Conservation (phyloP, 805 yeast genomes). For the Nakazawaea populi region DNA sequence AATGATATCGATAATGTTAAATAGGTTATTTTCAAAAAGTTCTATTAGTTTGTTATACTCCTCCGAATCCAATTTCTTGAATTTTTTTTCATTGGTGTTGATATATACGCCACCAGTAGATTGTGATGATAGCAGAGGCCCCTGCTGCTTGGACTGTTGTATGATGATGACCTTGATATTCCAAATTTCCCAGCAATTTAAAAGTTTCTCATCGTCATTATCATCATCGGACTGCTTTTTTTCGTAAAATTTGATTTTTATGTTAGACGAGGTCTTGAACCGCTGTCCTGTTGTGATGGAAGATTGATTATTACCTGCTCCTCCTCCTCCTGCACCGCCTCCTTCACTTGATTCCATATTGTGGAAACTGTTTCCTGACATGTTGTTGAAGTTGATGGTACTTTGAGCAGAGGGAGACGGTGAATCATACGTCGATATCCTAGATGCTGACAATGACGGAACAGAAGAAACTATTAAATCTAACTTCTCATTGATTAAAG, state of each 20-base stretch:
- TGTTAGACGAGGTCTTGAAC: slow-evolving; percentile 5
- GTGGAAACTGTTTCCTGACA: background rate
- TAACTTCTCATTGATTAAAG: slow-evolving; percentile 7
- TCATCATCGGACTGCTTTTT: slow-evolving; percentile 6
- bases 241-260: slow-evolving; percentile 21
- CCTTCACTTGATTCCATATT: background rate
- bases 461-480: slow-evolving; percentile 5
- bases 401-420: background rate
- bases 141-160: slow-evolving; percentile 20
- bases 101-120: slow-evolving; percentile 7
- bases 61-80: slow-evolving; percentile 12
- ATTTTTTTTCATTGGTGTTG: slow-evolving; percentile 13
- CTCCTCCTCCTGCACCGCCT: too few relatives aligned
- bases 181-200: slow-evolving; percentile 70
- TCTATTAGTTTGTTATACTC: slow-evolving; percentile 22
- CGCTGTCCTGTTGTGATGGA: background rate
- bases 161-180: slow-evolving; percentile 42
- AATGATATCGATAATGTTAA: slow-evolving; percentile 43
- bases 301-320: too few relatives aligned
- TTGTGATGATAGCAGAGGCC: slow-evolving; percentile 8
- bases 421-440: background rate
- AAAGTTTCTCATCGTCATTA: slow-evolving; percentile 17
- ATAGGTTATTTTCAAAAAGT: slow-evolving; percentile 35
- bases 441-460: slow-evolving; percentile 1
- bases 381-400: background rate